Base-by-base conservation (phyloP, 495 filamentous ascomycete species). In the Xylaria nigripes region DNA sequence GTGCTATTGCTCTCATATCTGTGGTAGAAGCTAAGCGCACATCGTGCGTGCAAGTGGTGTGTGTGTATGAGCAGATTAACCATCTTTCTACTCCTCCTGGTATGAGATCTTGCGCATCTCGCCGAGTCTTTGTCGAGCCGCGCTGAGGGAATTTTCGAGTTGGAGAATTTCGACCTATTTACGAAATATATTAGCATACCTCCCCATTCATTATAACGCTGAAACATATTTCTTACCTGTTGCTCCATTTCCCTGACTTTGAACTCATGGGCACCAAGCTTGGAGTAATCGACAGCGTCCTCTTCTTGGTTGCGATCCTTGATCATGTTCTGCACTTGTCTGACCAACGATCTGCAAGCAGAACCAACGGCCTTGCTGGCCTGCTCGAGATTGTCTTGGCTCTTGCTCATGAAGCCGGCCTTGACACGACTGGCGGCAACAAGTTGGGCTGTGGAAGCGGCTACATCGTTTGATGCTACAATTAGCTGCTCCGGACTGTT, bases 101-200 rank as follows among this genome's bases (percentile, higher is more conserved):
- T 98, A 98, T 1, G 88, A 93, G 43, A 97, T 88, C 83, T 97
- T 98, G 70, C 93, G 83, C 94, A 98, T 96, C 76, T 98, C 93
- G 54, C 93, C 93, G 34, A 98, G 73, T 46, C 90, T 76, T 64
- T 86, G 81, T 59, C 93, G 78, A 18, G 93, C 92, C 29, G 85
- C 77, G n/a, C 82, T 72, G 24, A 98, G 78, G 50, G 77, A 73
- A 68, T 96, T 97, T 73, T 97, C 93, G 46, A 98, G 80, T 73
- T 97, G 89, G 36, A 96, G 78, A 45, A 98, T 97, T 73, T 97
- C 92, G 62, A 98, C 93, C 91, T 96, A 57, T 54, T 36, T 0
- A 25, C 54, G 9, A 48, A 56, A 45, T 9, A 16, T 29, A 27
- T 67, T 50, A 66, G 65, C 50, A 29, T 25, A 10, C 8, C 43